Evolutionary conservation across 495 filamentous ascomycete species (phyloP), one percentile per base, ranked within the genome.

Genomic region (Annulohypoxylon stygium): DNA sequence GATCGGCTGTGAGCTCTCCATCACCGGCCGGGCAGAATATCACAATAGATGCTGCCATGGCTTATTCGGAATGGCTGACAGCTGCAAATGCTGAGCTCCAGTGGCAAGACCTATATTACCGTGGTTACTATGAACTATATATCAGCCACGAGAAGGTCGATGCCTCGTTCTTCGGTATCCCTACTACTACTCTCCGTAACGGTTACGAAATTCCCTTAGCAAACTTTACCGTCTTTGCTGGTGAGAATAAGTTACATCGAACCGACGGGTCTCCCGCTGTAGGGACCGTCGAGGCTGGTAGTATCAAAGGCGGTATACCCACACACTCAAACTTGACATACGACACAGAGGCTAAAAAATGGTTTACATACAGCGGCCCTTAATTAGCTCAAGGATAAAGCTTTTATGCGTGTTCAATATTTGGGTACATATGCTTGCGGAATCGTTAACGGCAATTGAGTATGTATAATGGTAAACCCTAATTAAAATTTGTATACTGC

Each of bases 91-190:
- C 76, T 10, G 88, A 89, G 65, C 81, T 91, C 20, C 87, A 89
- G 71, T 91, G 89, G 89, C 86, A 88, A 50, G 89, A 91, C 43
- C 74, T 86, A 10, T 90, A 90, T 75, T 91, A 91, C 74, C 81
- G 89, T 53, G 89, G 86, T 0, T 88, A 88, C 48, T 91, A 87
- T 71, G 84, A 89, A 39, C 76, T 91, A 6, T 79, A 82, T 58
- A 69, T 90, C 6, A 78, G 74, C 18, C 83, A 86, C 69, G 78
- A 85, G 39, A 78, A 81, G 34, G 83, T 89, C 36, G 80, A 83
- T 39, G 88, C 89, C 3, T 80, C 76, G 47, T 91, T 81, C 78
- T 91, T 88, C 73, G 89, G 89, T 23, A 73, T 83, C n/a, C 84
- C 84, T 20, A 82, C 80, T 8, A 76, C 83, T 20, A 74, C 76